Conservation (phyloP, 352 stramenopile species). For the Thraustotheca clavata region DNA sequence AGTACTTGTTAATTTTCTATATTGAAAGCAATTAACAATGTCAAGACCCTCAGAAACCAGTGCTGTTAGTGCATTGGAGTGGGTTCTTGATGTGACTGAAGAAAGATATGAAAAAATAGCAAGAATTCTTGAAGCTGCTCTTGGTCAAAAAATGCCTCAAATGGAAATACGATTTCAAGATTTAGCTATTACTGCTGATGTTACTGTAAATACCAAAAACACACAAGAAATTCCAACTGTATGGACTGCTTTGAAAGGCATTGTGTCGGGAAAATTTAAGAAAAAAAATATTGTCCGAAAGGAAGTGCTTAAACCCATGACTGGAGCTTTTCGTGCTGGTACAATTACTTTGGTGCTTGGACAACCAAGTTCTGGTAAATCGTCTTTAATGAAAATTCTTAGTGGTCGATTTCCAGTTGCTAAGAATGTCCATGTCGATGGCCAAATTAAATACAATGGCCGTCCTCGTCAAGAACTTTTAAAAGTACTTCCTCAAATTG, state of each 20-base stretch:
- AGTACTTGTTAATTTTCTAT: too few species aligned
- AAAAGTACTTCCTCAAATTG: slow-evolving; percentile 30
- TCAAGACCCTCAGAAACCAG: too few species aligned
- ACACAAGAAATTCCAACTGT: slow-evolving; percentile 36
- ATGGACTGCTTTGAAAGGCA: slow-evolving; percentile 28
- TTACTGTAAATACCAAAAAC: slow-evolving; percentile 18
- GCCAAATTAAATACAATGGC: slow-evolving; percentile 18
- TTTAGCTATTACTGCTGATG: slow-evolving; percentile 30
- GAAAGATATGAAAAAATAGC: slow-evolving; percentile 36
- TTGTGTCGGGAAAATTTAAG: slow-evolving; percentile 26
- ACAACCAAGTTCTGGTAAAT: slow-evolving; percentile 44
- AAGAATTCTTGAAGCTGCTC: not conserved
- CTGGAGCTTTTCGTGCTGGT: slow-evolving; percentile 26
- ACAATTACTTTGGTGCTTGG: slow-evolving; percentile 48
- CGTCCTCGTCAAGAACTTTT: not conserved
- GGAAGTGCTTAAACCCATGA: slow-evolving; percentile 39
- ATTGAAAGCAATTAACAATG: too few species aligned
- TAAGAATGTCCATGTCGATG: slow-evolving; percentile 31
- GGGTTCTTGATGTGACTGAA: slow-evolving; percentile 27
- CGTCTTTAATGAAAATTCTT: slow-evolving; percentile 48
- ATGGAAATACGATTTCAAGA: slow-evolving; percentile 32
- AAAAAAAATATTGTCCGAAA: slow-evolving; percentile 31
- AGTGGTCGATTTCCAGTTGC: slow-evolving; percentile 41
- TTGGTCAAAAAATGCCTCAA: slow-evolving; percentile 22
- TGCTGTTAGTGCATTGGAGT: not conserved